Evolutionary conservation across 2,329 filamentous ascomycete species (phyloP).

Genomic region (Chaetomiaceae sp.): DNA sequence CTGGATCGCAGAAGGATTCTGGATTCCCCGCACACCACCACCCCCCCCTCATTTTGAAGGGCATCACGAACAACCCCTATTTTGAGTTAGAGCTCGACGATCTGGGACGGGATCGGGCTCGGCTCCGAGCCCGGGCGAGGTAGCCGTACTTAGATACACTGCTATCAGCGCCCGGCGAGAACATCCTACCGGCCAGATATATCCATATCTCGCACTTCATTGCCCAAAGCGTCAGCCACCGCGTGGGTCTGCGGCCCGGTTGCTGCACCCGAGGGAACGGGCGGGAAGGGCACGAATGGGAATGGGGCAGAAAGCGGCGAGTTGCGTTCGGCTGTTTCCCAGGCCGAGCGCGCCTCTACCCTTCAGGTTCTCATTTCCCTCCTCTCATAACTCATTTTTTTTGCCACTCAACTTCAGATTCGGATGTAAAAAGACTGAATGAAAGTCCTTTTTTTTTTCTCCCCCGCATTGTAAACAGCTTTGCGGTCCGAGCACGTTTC

Average conservation of each 20-base stretch:
- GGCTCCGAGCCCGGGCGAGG: too few species aligned
- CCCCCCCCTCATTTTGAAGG: too few species aligned
- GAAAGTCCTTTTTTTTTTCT: too few species aligned
- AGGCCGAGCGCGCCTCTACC: background rate
- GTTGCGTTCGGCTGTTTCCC: background rate
- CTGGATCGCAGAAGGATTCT: too few species aligned
- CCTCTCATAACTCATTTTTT: too few species aligned
- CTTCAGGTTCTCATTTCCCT: background rate
- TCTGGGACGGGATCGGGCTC: too few species aligned
- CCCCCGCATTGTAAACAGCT: too few species aligned
- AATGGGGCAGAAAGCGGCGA: background rate
- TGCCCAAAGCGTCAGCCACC: constrained; percentile 9
- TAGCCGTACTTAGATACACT: constrained; percentile 18
- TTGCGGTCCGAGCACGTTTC: background rate
- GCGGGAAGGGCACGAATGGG: background rate
- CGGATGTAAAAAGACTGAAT: too few species aligned
- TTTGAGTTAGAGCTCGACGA: too few species aligned
- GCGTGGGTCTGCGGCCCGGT: background rate
- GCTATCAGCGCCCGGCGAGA: background rate
- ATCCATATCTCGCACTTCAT: background rate
- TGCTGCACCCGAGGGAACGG: constrained; percentile 1
- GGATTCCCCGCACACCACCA: too few species aligned
- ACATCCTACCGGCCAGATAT: background rate
- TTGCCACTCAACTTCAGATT: too few species aligned
- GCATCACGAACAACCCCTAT: too few species aligned